phyloP scores from a whole-genome alignment of 1,284 basidiomycete species.

The Cryptococcus floricola region DNA sequence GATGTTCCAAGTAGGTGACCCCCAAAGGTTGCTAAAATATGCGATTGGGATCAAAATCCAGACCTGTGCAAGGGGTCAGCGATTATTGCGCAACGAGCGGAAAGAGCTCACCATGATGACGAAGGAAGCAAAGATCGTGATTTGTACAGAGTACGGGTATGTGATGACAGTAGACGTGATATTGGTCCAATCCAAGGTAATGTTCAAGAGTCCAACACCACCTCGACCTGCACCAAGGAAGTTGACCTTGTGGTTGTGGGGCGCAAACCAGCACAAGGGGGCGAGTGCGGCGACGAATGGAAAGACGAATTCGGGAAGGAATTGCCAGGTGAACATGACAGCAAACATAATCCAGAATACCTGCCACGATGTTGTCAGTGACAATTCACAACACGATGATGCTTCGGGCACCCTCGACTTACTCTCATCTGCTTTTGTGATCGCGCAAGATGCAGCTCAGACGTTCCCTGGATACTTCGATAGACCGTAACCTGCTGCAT shows the following conservation, averaged over 20 bases:
- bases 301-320: constrained; percentile 19
- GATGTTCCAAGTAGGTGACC: constrained; percentile 15
- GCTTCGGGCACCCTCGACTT: neutral
- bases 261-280: constrained; percentile 20
- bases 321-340: constrained; percentile 23
- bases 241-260: constrained; percentile 16
- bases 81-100: neutral
- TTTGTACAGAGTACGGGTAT: constrained; percentile 19
- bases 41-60: constrained; percentile 22
- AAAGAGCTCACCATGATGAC: constrained; percentile 14
- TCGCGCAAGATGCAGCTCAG: constrained; percentile 8
- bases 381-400: neutral
- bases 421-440: constrained; percentile 18
- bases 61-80: neutral
- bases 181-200: constrained; percentile 24
- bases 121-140: constrained; percentile 17
- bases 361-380: neutral
- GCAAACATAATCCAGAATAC: constrained; percentile 13
- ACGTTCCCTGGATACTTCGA: constrained; percentile 12
- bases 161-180: constrained; percentile 24
- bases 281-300: constrained; percentile 21
- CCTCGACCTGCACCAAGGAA: constrained; percentile 20
- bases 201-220: constrained; percentile 21
- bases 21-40: constrained; percentile 21
- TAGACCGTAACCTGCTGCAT: constrained; percentile 19